A percentile compares a stretch with the other conserved stretches of the same genome.
These are phyloP conservation scores for Colletotrichum sp. DNA, from an alignment of 2,329 filamentous ascomycete species.

Conservation along the genomic window DNA sequence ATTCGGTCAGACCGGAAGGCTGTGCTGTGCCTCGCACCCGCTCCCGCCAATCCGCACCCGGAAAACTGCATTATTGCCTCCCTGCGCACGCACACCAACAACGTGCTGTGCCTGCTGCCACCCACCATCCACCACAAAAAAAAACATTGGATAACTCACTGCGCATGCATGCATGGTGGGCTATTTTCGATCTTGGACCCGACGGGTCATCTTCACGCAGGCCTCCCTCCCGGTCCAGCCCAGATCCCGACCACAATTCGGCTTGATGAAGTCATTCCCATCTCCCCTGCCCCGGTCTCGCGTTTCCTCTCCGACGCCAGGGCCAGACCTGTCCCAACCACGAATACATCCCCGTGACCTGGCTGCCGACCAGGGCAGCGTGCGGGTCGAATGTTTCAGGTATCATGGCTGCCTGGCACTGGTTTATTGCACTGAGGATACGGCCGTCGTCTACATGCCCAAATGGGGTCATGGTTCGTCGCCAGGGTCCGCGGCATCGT, in stretches of 20 bases:
- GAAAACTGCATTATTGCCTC: neutral
- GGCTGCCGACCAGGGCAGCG: neutral
- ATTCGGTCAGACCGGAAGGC: neutral
- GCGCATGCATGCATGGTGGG: neutral
- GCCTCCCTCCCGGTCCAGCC: neutral
- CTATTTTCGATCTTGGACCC: neutral
- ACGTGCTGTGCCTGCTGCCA: neutral
- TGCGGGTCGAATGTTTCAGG: constrained; percentile 12
- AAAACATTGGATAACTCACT: neutral
- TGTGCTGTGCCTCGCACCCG: neutral
- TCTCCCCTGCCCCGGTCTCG: neutral
- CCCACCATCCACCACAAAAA: neutral
- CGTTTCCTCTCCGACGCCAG: neutral
- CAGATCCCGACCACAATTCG: neutral
- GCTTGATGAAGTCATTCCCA: neutral
- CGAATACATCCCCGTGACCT: neutral
- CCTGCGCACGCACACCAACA: neutral
- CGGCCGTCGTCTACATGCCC: neutral
- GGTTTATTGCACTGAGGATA: neutral
- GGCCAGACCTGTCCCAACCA: neutral
- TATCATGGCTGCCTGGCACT: neutral
- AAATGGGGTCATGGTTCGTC: neutral
- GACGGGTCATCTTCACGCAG: neutral
- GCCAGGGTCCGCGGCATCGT: neutral
- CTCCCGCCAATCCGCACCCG: neutral